A percentile compares a stretch with the other conserved stretches of the same genome.
These are phyloP conservation scores for Penicillium sp. DNA, from an alignment of 2,329 filamentous ascomycete species.

Conservation along the genomic window DNA sequence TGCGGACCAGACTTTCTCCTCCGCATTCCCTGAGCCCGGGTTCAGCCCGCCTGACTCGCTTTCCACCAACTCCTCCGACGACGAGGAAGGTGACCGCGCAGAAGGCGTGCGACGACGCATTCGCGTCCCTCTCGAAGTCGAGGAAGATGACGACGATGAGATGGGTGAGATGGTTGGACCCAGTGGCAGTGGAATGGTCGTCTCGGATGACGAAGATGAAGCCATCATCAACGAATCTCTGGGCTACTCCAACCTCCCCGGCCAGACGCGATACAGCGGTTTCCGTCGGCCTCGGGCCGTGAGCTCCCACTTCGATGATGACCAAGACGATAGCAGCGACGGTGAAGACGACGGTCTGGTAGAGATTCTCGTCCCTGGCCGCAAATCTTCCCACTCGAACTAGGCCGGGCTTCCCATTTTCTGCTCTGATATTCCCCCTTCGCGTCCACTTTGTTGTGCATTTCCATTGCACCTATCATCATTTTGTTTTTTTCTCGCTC, in stretches of 20 bases:
- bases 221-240: slow-evolving; percentile 67
- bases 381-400: slow-evolving; percentile 40
- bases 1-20: slow-evolving; percentile 38
- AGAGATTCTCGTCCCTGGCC: slow-evolving; percentile 53
- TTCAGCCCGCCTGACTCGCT: slow-evolving; percentile 49
- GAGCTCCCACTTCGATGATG: slow-evolving; percentile 44
- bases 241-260: slow-evolving; percentile 72
- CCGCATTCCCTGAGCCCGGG: slow-evolving; percentile 45
- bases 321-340: slow-evolving; percentile 54
- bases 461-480: slow-evolving; percentile 17
- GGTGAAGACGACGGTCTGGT: slow-evolving; percentile 53
- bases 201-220: slow-evolving; percentile 61
- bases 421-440: slow-evolving; percentile 14
- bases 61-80: slow-evolving; percentile 51
- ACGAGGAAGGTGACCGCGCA: slow-evolving; percentile 46
- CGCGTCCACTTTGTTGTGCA: slow-evolving; percentile 17
- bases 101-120: slow-evolving; percentile 50
- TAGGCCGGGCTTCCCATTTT: slow-evolving; percentile 17
- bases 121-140: slow-evolving; percentile 64
- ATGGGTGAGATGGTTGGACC: slow-evolving; percentile 57
- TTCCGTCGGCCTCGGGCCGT: slow-evolving; percentile 44
- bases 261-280: slow-evolving; percentile 48
- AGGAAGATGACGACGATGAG: slow-evolving; percentile 56
- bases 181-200: slow-evolving; percentile 54
- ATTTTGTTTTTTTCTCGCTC: background rate